A percentile compares a stretch with the other conserved stretches of the same genome.
These are phyloP conservation scores for Datisca glomerata DNA, from an alignment of 306 rosid species.

Conservation along the genomic window DNA sequence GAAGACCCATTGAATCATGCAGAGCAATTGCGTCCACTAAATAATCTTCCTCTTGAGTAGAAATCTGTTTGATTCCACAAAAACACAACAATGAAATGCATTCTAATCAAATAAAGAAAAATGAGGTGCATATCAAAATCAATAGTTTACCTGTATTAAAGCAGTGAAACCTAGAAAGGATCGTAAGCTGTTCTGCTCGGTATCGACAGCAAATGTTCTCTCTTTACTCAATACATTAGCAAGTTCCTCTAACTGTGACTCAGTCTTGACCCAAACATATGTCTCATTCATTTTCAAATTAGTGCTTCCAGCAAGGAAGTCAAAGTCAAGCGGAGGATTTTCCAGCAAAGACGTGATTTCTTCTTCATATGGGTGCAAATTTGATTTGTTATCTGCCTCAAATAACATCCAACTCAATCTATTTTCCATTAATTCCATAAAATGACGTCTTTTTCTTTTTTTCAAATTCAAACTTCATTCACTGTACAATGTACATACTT, in stretches of 20 bases:
- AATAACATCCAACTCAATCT: conserved; percentile 5
- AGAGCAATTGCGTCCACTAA: conserved; percentile 79
- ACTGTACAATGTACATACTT: no score
- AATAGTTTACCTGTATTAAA: conserved; percentile 48
- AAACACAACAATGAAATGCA: neutral
- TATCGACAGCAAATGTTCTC: conserved; percentile 64
- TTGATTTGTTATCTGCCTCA: conserved; percentile 35
- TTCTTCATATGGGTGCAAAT: conserved; percentile 55
- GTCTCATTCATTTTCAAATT: conserved; percentile 36
- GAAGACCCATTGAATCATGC: conserved; percentile 62
- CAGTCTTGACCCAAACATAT: conserved; percentile 63
- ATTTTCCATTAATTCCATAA: no score
- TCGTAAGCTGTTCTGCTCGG: conserved; percentile 75
- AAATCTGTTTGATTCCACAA: conserved; percentile 38
- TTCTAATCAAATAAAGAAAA: neutral
- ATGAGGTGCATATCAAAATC: neutral
- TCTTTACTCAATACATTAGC: conserved; percentile 39
- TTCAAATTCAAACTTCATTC: no score
- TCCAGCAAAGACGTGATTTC: conserved; percentile 39
- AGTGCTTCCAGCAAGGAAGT: conserved; percentile 19
- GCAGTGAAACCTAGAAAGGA: conserved; percentile 83
- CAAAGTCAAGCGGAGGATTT: conserved; percentile 28
- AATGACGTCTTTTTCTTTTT: no score
- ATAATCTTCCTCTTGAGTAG: conserved; percentile 67
- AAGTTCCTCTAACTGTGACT: conserved; percentile 42